Evolutionary conservation across 2,329 filamentous ascomycete species (phyloP).

Genomic region (Fusarium liriodendri): DNA sequence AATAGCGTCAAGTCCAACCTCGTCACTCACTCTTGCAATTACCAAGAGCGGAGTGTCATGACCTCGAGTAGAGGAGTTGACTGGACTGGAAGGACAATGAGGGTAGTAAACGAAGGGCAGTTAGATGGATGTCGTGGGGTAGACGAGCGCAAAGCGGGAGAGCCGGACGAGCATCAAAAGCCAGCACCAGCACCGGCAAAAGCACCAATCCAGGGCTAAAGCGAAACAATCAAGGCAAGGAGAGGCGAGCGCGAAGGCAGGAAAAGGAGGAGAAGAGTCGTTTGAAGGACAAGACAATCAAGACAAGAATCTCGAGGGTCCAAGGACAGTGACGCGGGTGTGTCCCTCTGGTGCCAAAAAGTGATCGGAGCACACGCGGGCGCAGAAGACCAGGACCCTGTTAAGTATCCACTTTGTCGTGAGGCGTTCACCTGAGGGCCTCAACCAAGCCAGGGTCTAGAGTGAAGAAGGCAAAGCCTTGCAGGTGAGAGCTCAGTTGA

Average conservation of each 20-base stretch:
- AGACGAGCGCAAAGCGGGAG: slow-evolving; percentile 5
- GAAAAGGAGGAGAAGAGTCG: slow-evolving; percentile 31
- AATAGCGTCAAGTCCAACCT: slow-evolving; percentile 30
- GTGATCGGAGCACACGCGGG: slow-evolving; percentile 42
- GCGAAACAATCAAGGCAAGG: slow-evolving; percentile 20
- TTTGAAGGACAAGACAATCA: slow-evolving; percentile 15
- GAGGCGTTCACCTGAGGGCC: slow-evolving; percentile 34
- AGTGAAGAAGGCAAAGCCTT: slow-evolving; percentile 34
- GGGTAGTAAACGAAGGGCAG: slow-evolving; percentile 2
- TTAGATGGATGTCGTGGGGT: slow-evolving; percentile 10
- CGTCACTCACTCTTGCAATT: slow-evolving; percentile 31
- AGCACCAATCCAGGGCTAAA: slow-evolving; percentile 34
- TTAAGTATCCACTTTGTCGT: slow-evolving; percentile 38
- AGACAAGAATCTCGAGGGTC: slow-evolving; percentile 33
- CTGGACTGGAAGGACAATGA: slow-evolving; percentile 4
- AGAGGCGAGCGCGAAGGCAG: slow-evolving; percentile 14
- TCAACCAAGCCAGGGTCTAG: slow-evolving; percentile 34
- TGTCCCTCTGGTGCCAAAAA: slow-evolving; percentile 30
- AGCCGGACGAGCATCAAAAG: slow-evolving; percentile 26
- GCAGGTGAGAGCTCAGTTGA: slow-evolving; percentile 31
- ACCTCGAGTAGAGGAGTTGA: slow-evolving; percentile 20
- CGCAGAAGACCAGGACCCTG: slow-evolving; percentile 38
- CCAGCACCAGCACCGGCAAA: slow-evolving; percentile 40
- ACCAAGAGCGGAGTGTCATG: slow-evolving; percentile 35
- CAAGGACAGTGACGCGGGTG: slow-evolving; percentile 34